Evolutionary conservation across 495 filamentous ascomycete genomes (phyloP).

Genomic region (Echria macrotheca): DNA sequence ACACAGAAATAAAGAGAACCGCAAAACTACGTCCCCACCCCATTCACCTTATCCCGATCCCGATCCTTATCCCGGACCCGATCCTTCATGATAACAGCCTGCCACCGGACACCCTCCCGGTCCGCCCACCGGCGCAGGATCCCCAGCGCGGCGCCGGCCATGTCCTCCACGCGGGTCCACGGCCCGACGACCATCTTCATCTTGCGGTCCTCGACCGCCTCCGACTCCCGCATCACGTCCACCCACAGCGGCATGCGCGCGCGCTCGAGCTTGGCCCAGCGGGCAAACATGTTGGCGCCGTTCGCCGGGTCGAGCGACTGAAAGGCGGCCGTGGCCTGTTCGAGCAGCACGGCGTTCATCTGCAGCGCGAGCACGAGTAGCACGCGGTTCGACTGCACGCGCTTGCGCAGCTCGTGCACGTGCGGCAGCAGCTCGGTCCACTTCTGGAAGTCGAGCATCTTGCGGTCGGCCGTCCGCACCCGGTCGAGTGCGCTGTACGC

Average conservation of each 20-base stretch:
- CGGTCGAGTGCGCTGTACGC: slow-evolving; percentile 29
- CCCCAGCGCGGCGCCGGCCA: slow-evolving; percentile 17
- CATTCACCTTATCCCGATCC: too few species aligned
- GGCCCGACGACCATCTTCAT: slow-evolving; percentile 28
- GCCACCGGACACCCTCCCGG: slow-evolving; percentile 29
- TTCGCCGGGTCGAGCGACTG: slow-evolving; percentile 19
- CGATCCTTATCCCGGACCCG: slow-evolving; percentile 10
- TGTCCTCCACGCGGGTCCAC: slow-evolving; percentile 32
- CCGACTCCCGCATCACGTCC: slow-evolving; percentile 11
- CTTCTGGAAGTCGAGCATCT: slow-evolving; percentile 13
- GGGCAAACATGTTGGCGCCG: slow-evolving; percentile 10
- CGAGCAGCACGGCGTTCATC: slow-evolving; percentile 33
- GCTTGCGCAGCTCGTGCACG: slow-evolving; percentile 24
- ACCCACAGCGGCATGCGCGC: slow-evolving; percentile 23
- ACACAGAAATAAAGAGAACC: too few species aligned
- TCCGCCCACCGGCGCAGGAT: slow-evolving; percentile 28
- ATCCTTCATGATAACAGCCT: slow-evolving; percentile 14
- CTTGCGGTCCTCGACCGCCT: slow-evolving; percentile 19
- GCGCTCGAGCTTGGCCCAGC: slow-evolving; percentile 16
- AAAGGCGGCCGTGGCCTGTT: slow-evolving; percentile 29
- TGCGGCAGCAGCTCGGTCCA: slow-evolving; percentile 32
- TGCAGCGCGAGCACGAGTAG: slow-evolving; percentile 28
- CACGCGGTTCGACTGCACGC: slow-evolving; percentile 16
- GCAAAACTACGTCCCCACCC: too few species aligned
- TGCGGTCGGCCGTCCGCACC: slow-evolving; percentile 19